A percentile compares a stretch with the other conserved stretches of the same genome.
Evolutionary conservation across 2,329 filamentous ascomycete genomes (phyloP).

Genomic region (Xylaria polymorpha): DNA sequence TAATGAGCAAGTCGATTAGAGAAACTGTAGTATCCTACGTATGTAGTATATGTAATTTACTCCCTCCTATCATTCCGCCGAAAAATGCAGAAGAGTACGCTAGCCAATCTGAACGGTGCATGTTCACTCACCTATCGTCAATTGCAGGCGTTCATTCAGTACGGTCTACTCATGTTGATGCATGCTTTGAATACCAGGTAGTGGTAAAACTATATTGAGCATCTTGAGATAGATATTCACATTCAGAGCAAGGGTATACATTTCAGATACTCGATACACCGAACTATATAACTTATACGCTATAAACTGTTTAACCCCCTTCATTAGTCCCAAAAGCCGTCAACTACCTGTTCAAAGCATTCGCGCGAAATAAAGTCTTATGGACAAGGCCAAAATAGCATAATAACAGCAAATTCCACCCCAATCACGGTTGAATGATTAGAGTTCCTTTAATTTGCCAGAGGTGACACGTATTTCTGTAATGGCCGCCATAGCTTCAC

Average conservation of each 20-base stretch:
- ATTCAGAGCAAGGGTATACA: neutral
- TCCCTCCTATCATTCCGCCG: neutral
- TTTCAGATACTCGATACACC: neutral
- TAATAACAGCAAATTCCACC: neutral
- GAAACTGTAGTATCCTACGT: neutral
- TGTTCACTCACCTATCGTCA: neutral
- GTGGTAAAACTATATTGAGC: neutral
- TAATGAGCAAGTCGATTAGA: neutral
- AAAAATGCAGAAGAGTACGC: no score
- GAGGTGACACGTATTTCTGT: slow-evolving; percentile 47
- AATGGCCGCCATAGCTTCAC: slow-evolving; percentile 48
- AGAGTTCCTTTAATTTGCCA: slow-evolving; percentile 37
- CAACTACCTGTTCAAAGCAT: neutral
- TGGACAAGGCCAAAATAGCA: neutral
- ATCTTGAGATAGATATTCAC: neutral
- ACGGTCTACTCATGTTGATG: neutral
- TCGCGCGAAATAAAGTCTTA: neutral
- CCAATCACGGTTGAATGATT: neutral
- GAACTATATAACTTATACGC: neutral
- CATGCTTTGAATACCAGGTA: neutral
- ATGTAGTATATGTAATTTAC: neutral
- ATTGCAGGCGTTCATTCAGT: neutral
- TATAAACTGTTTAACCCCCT: neutral
- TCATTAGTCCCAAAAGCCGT: neutral
- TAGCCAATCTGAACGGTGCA: neutral